Percentiles rank a stretch among this genome's conserved stretches.
Conservation (phyloP, 2,329 filamentous ascomycete genomes). For the Aspergillus clavatus region DNA sequence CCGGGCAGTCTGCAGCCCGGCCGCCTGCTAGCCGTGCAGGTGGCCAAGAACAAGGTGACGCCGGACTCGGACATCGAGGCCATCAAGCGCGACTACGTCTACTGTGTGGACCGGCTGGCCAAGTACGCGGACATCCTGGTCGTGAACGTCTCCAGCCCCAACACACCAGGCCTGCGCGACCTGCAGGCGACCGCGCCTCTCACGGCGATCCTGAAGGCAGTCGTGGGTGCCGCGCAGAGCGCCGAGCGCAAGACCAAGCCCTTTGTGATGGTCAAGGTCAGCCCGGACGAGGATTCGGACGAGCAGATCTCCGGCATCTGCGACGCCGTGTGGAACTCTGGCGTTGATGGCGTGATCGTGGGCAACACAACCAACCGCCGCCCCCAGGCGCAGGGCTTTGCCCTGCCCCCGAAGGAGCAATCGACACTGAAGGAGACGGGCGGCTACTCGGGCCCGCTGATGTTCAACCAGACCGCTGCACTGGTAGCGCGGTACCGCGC, state of each 20-base stretch:
- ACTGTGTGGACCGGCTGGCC: constrained; percentile 76
- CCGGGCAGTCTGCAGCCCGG: constrained; percentile 75
- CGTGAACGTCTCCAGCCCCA: constrained; percentile 95
- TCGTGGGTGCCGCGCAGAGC: constrained; percentile 70
- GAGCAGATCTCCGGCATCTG: constrained; percentile 84
- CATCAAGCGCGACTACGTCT: constrained; percentile 75
- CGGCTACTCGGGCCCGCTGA: constrained; percentile 84
- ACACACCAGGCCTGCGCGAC: constrained; percentile 84
- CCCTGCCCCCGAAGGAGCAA: constrained; percentile 63
- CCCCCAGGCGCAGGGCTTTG: constrained; percentile 61
- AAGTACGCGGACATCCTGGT: constrained; percentile 93
- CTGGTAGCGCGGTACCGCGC: constrained; percentile 76
- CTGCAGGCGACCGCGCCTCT: constrained; percentile 81
- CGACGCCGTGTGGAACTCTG: constrained; percentile 73
- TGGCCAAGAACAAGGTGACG: constrained; percentile 95
- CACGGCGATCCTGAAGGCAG: constrained; percentile 71
- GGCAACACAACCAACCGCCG: constrained; percentile 93
- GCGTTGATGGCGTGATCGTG: constrained; percentile 92
- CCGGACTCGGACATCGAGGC: constrained; percentile 78
- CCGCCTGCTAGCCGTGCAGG: constrained; percentile 78
- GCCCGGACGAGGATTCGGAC: constrained; percentile 85
- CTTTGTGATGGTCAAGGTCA: constrained; percentile 95
- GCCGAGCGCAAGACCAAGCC: constrained; percentile 68
- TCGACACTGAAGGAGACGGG: constrained; percentile 69
- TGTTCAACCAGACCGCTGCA: constrained; percentile 74